Evolutionary conservation across 805 yeast genomes (phyloP), one percentile per base, ranked within the genome.

Genomic region (Monosporozyma unispora): DNA sequence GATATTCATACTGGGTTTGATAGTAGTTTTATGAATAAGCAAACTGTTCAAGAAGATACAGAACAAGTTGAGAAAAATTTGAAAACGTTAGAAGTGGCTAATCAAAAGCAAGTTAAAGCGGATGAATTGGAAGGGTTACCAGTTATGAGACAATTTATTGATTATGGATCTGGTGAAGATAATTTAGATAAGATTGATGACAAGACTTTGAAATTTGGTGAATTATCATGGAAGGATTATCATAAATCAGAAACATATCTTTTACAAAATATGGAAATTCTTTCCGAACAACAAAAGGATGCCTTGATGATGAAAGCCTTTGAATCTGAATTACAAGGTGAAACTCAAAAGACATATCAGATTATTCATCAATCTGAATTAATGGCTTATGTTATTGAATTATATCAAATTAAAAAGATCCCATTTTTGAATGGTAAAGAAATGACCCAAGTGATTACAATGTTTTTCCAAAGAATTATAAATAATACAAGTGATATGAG

Each of bases 1-100:
- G 99, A 91, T 67, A 76, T 89, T 39, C 93, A 81, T 57, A 88
- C 93, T 12, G 98, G 96, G 0, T 93, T 87, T 73, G 95, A 91
- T 63, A 79, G 86, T 41, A 84, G 96, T 0, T 79, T 87, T 56
- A 65, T 88, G 62, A 87, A 88, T 65, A 84, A 81, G 56, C 70
- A 68, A n/a, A 58, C 61, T 4, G 69, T 57, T 12, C 52, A 50
- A 23, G 56, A 53, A 21, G 56, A 54, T 21, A 53, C 51, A 23
- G 33, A 44, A 25, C 46, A 49, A 9, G 42, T 50, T 2, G 43
- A 42, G 9, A 22, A 45, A 11, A 50, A 50, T 2, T 47, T 54
- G 33, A 46, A 53, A 25, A 23, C 47, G 16, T 27, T 53, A 23
- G 42, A 49, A 41, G 31, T 48, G 22, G 25, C 28, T 4, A 35